phyloP scores from a whole-genome alignment of 1,284 basidiomycete species.

The Apiotrichum brassicae region DNA sequence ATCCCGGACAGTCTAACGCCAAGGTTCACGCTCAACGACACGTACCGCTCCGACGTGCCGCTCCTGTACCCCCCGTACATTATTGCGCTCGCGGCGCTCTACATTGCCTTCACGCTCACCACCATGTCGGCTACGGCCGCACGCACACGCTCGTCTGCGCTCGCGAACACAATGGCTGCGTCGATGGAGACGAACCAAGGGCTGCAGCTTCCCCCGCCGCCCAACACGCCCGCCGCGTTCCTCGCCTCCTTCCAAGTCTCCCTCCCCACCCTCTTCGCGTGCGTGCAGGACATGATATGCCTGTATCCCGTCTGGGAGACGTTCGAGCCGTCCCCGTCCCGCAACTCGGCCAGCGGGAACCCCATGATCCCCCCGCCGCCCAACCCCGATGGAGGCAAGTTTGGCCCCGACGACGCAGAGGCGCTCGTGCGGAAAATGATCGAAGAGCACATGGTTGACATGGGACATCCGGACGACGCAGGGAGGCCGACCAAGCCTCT shows the following conservation, averaged over 20 bases:
- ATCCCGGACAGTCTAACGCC: not conserved
- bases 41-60: constrained; percentile 82
- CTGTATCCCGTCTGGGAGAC: constrained; percentile 82
- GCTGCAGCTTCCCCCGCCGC: constrained; percentile 32
- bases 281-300: constrained; percentile 83
- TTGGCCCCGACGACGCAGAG: constrained; percentile 39
- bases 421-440: constrained; percentile 60
- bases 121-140: constrained; percentile 29
- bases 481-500: constrained; percentile 12
- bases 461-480: constrained; percentile 52
- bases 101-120: constrained; percentile 60
- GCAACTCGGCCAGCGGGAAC: not conserved
- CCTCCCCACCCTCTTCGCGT: constrained; percentile 70
- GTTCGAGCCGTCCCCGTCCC: constrained; percentile 49
- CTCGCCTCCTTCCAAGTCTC: constrained; percentile 80
- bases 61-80: constrained; percentile 89
- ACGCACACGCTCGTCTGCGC: constrained; percentile 46
- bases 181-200: constrained; percentile 33
- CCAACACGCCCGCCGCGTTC: constrained; percentile 53
- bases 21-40: constrained; percentile 97
- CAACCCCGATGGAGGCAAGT: constrained; percentile 17
- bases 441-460: constrained; percentile 58
- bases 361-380: constrained; percentile 38
- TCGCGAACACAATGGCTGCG: constrained; percentile 49
- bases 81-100: constrained; percentile 84